Conservation (phyloP, 2,329 filamentous ascomycete genomes). For the Neopestalotiopsis rosae region DNA sequence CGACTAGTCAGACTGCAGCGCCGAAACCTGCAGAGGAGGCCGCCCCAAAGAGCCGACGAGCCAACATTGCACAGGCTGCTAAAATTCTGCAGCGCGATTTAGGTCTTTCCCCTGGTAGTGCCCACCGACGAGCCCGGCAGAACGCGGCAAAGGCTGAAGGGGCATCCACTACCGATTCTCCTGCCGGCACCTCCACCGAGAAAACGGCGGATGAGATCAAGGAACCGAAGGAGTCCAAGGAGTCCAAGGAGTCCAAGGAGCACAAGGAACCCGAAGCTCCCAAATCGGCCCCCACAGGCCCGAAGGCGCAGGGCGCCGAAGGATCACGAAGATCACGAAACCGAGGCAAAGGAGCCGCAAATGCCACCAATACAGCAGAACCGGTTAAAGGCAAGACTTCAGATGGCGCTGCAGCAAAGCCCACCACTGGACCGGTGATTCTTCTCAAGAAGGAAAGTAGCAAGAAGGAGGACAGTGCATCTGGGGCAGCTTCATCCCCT, state of each 20-base stretch:
- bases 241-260: constrained; percentile 19
- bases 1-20: constrained; percentile 42
- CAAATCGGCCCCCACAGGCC: constrained; percentile 31
- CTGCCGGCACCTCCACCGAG: constrained; percentile 36
- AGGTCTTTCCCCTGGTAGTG: constrained; percentile 66
- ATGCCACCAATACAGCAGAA: constrained; percentile 31
- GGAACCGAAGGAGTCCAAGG: constrained; percentile 27
- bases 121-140: constrained; percentile 64
- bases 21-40: constrained; percentile 39
- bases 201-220: constrained; percentile 31
- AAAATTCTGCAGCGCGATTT: constrained; percentile 70
- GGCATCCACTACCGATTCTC: constrained; percentile 42
- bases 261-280: constrained; percentile 24
- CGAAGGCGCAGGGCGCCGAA: constrained; percentile 38
- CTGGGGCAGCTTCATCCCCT: constrained; percentile 26
- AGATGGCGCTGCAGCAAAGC: constrained; percentile 24
- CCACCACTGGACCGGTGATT: constrained; percentile 33
- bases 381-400: constrained; percentile 31
- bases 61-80: constrained; percentile 67
- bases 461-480: constrained; percentile 30
- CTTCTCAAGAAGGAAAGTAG: constrained; percentile 35
- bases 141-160: constrained; percentile 63
- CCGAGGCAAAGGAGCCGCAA: constrained; percentile 39
- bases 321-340: constrained; percentile 37
- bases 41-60: constrained; percentile 59